Evolutionary conservation across 2,329 filamentous ascomycete species (phyloP), one percentile per base, ranked within the genome.

Genomic region (Sclerotinia sclerotiorum): DNA sequence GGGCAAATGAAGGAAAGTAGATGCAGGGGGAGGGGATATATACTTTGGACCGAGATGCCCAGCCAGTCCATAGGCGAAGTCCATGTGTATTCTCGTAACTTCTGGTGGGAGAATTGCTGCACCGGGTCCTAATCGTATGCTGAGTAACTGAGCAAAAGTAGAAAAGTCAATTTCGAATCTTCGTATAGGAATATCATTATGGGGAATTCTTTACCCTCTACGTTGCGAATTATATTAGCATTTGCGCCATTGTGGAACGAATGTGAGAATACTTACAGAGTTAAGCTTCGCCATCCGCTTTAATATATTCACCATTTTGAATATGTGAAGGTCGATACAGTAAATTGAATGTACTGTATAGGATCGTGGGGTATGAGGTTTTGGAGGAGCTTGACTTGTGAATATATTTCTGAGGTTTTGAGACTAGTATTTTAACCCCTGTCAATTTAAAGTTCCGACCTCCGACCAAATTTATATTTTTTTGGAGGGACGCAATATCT

Each of bases 81-180:
- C 86, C 80, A 95, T 79, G 77, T 92, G 88, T 82, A 95, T 89
- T 77, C 87, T 85, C 57, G 89, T 88, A 66, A 96, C 87, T 76
- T 92, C 87, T 42, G 88, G 84, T 0, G 94, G 93, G 32, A 99
- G 84, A 73, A 92, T 82, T 27, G 92, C 90, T 55, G 95, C 93
- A 68, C 94, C 95, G 42, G 91, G 89, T 69, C 94, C 95, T 78
- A 90, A 84, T 78, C 90, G 88, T 79, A 98, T 83, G 76, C 84
- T 82, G 72, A 95, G 84, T 64, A 96, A 82, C 90, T 95, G 78
- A 70, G 70, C 60, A 49, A 56, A 57, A 58, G 52, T 15, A 51
- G 48, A 32, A 51, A 42, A 24, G 68, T 76, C 68, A 73, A 74
- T 71, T 76, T 27, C 69, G 17, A 48, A 44, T 64, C 69, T 57